Evolutionary conservation across 1,284 basidiomycete genomes (phyloP), one percentile per base, ranked within the genome.

Genomic region (Tetrapyrgos nigripes): DNA sequence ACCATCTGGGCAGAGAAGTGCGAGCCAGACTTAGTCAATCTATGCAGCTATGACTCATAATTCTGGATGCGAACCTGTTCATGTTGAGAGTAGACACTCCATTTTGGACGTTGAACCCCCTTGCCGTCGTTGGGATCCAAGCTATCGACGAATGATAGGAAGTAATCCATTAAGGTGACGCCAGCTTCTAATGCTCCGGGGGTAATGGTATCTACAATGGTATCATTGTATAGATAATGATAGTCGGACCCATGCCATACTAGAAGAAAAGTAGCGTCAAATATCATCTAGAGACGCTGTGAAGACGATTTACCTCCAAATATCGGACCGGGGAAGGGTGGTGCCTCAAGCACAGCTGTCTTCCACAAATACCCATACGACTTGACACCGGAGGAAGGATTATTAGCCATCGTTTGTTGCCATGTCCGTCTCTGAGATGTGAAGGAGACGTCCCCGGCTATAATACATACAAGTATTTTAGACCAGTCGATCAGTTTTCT

Each of bases 101-200:
- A 80, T 4, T 58, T 54, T 13, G 78, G 76, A 28, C 76, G 75
- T 79, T 58, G 43, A 31, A 64, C 64, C n/a, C 82, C 82, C 28
- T 68, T 70, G 4, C 76, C 76, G 57, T 84, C 82, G 60, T 84
- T 84, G 4, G 82, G 82, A 54, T 80, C 73, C 44, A 82, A 66
- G 40, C 75, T 79, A 1, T 74, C 77, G 0, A 77, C 77, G 57
- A 84, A 84, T 0, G 83, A 83, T 17, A 83, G 69, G 81, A 81
- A 84, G 55, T 83, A 83, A 53, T 83, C 78, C 58, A 80, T 75
- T 75, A 83, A 80, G 19, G 71, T 53, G 11, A 53, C 65, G 57
- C 79, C 79, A 2, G 83, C 59, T 17, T 40, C 37, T n/a, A 52
- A 50, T 24, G 61, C 55, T 3, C 68, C 67, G 4, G 73, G 66